Evolutionary conservation across 2,329 filamentous ascomycete genomes (phyloP).

Genomic region (Dactylellina parvicollis): DNA sequence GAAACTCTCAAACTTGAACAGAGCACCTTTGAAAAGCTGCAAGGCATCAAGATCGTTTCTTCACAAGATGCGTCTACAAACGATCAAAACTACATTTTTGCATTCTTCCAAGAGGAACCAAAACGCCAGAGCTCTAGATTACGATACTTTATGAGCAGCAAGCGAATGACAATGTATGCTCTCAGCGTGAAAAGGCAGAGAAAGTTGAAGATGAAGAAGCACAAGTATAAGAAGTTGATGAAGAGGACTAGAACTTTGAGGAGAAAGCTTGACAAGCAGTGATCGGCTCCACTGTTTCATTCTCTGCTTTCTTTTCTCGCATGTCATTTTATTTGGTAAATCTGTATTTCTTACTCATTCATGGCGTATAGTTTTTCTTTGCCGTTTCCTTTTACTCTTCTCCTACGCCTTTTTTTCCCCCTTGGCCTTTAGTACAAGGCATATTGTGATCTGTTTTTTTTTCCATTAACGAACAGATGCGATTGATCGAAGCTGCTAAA

Average conservation of each 20-base stretch:
- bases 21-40: constrained; percentile 9
- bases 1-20: constrained; percentile 56
- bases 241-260: constrained; percentile 87
- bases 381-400: constrained; percentile 5
- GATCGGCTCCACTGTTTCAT: not conserved
- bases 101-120: constrained; percentile 68
- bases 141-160: constrained; percentile 66
- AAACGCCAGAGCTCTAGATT: constrained; percentile 59
- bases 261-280: constrained; percentile 71
- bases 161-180: constrained; percentile 73
- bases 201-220: constrained; percentile 99
- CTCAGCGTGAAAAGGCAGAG: constrained; percentile 92
- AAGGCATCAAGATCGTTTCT: constrained; percentile 23
- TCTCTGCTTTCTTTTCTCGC: not conserved
- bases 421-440: not conserved
- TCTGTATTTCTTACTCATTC: constrained; percentile 9
- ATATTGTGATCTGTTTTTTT: not conserved
- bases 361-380: constrained; percentile 30
- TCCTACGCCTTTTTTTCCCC: constrained; percentile 23
- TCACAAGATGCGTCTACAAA: constrained; percentile 11
- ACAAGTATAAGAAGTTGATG: constrained; percentile 99
- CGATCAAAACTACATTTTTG: constrained; percentile 13
- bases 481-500: constrained; percentile 13
- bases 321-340: not conserved
- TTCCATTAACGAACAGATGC: constrained; percentile 10